Percentiles rank a stretch among this genome's conserved stretches.
Evolutionary conservation across 2,329 filamentous ascomycete genomes (phyloP).

Genomic region (Pestalotiopsis sp.): DNA sequence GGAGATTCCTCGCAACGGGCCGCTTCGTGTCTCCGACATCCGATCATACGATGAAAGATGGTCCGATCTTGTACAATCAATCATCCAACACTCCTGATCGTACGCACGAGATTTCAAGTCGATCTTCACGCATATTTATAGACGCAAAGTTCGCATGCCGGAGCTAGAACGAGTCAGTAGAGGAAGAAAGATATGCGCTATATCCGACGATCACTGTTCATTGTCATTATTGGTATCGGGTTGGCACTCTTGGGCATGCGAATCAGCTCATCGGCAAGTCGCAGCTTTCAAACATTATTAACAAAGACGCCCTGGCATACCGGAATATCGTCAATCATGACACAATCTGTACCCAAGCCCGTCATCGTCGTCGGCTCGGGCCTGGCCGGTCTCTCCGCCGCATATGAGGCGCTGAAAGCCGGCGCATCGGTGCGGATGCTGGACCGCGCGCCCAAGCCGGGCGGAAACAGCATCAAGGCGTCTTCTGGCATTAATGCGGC

Average conservation of each 20-base stretch:
- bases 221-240: neutral
- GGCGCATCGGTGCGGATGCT: constrained; percentile 58
- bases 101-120: neutral
- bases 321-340: neutral
- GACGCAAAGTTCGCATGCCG: neutral
- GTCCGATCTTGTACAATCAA: neutral
- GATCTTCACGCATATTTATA: neutral
- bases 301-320: neutral
- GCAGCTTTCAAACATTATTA: neutral
- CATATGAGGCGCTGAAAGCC: constrained; percentile 55
- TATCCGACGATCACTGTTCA: neutral
- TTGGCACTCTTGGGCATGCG: constrained; percentile 2
- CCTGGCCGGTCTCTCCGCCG: constrained; percentile 63
- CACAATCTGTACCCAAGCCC: neutral
- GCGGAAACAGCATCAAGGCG: constrained; percentile 69
- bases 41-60: constrained; percentile 6
- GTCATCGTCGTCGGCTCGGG: constrained; percentile 68
- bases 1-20: neutral
- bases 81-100: neutral
- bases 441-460: constrained; percentile 61
- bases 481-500: constrained; percentile 69
- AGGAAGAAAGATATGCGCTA: neutral
- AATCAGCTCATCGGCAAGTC: neutral
- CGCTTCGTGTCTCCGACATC: neutral
- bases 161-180: neutral